phyloP scores from a whole-genome alignment of 306 rosid genomes.

The Morella rubra region DNA sequence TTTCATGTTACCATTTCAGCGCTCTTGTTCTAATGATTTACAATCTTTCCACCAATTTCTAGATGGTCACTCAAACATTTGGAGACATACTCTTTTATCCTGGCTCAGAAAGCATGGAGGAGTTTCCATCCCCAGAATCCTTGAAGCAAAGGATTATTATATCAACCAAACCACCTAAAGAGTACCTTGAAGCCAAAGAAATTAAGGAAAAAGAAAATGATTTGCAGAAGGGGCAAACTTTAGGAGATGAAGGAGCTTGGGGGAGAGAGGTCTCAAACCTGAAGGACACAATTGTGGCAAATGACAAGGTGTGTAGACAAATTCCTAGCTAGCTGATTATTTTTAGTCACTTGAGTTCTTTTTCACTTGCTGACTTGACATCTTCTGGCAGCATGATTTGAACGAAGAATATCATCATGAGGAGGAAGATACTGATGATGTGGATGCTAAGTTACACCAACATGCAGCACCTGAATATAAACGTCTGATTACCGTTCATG shows the following conservation, averaged over 20 bases:
- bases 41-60: constrained; percentile 32
- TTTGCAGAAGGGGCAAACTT: constrained; percentile 39
- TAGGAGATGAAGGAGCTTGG: constrained; percentile 76
- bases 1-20: constrained; percentile 20
- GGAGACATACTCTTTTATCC: constrained; percentile 77
- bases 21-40: constrained; percentile 24
- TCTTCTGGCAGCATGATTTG: constrained; percentile 40
- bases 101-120: constrained; percentile 62
- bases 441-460: constrained; percentile 44
- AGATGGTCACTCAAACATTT: constrained; percentile 78
- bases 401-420: constrained; percentile 46
- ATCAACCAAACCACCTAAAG: constrained; percentile 98
- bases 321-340: constrained; percentile 22
- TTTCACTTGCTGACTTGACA: constrained; percentile 24
- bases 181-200: constrained; percentile 75
- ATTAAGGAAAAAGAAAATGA: constrained; percentile 51
- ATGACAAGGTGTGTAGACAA: constrained; percentile 55
- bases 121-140: constrained; percentile 92
- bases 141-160: constrained; percentile 75
- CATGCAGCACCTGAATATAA: constrained; percentile 70
- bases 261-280: constrained; percentile 69
- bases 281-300: constrained; percentile 36
- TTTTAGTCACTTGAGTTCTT: constrained; percentile 5
- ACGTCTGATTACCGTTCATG: constrained; percentile 86
- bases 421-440: constrained; percentile 51